Conservation (phyloP, 2,329 filamentous ascomycete species). For the Aspergillus candidus region DNA sequence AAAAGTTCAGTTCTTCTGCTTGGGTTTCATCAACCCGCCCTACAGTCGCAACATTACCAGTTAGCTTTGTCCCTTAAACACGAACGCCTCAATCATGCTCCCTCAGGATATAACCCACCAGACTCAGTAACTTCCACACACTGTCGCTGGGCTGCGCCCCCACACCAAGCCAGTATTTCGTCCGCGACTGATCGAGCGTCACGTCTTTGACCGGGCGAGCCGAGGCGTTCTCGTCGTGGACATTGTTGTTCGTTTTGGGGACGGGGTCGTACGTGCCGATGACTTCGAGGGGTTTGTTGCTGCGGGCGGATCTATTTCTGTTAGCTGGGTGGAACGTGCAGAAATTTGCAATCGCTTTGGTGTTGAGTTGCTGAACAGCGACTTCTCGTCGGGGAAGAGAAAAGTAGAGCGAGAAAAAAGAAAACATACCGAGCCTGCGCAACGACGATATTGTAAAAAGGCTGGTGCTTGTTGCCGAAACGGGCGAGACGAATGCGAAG, state of each 20-base stretch:
- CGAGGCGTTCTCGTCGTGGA: conserved; percentile 43
- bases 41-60: background rate
- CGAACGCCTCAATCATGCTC: background rate
- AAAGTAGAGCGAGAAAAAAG: conserved; percentile 1
- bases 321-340: too few species aligned
- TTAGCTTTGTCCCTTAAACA: background rate
- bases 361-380: background rate
- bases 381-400: background rate
- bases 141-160: conserved; percentile 90
- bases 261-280: conserved; percentile 63
- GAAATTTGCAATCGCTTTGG: background rate
- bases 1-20: too few species aligned
- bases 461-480: conserved; percentile 81
- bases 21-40: background rate
- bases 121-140: conserved; percentile 75
- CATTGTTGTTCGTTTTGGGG: conserved; percentile 47
- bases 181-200: conserved; percentile 70
- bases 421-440: conserved; percentile 72
- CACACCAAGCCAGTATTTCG: conserved; percentile 94
- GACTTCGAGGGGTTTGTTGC: conserved; percentile 87
- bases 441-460: conserved; percentile 97
- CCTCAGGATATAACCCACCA: conserved; percentile 51
- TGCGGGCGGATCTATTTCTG: conserved; percentile 65
- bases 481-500: conserved; percentile 89
- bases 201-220: conserved; percentile 83